Evolutionary conservation across 306 rosid species (phyloP).

Genomic region (Sechiopsis laciniata): DNA sequence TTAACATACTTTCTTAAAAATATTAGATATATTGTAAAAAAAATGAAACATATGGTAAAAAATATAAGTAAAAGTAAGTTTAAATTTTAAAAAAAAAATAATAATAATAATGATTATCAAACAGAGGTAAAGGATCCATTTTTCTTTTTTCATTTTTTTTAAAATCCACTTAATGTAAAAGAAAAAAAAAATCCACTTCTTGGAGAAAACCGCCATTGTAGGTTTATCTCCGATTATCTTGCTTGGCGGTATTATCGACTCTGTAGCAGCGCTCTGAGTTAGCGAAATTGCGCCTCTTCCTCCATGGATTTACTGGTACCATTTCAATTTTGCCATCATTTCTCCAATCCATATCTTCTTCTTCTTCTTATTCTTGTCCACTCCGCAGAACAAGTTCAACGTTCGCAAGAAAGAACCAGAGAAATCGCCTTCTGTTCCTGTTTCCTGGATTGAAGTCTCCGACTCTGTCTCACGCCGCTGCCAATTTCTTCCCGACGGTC

Average conservation of each 20-base stretch:
- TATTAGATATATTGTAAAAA: too few species aligned
- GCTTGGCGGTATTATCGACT: background rate
- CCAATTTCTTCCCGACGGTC: constrained; percentile 51
- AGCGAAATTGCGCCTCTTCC: background rate
- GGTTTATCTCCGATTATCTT: background rate
- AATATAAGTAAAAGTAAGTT: too few species aligned
- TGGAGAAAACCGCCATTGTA: too few species aligned
- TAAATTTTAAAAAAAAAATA: too few species aligned
- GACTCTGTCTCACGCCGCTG: constrained; percentile 51
- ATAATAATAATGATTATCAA: too few species aligned
- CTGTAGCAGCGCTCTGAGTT: background rate
- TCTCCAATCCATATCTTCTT: background rate
- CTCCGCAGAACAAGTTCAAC: constrained; percentile 42
- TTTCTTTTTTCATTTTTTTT: too few species aligned
- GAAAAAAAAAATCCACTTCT: too few species aligned
- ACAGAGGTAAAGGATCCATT: too few species aligned
- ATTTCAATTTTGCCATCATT: background rate
- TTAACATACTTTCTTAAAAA: too few species aligned
- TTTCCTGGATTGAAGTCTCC: constrained; percentile 62
- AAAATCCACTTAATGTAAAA: too few species aligned
- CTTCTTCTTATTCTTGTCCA: constrained; percentile 11
- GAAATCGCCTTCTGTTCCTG: constrained; percentile 34
- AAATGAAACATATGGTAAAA: too few species aligned
- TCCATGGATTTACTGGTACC: constrained; percentile 25
- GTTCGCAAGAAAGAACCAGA: constrained; percentile 37